Conservation (phyloP, 2,329 filamentous ascomycete species). For the Emergomyces africanus region DNA sequence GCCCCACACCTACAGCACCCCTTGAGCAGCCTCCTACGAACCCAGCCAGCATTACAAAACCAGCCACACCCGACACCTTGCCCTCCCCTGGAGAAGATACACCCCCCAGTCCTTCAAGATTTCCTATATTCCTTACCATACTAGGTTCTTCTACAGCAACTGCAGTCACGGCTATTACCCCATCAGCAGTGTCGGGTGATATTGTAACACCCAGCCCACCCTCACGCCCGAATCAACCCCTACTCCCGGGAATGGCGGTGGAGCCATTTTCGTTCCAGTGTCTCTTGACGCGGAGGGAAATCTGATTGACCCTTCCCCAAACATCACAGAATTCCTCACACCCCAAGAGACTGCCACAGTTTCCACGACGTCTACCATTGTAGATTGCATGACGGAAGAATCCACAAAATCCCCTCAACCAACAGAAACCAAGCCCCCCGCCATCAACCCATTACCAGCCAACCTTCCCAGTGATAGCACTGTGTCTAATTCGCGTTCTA, state of each 20-base stretch:
- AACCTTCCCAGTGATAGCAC: not conserved
- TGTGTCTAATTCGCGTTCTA: not conserved
- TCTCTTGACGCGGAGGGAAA: not conserved
- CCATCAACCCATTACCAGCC: not conserved
- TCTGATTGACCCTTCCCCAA: not conserved
- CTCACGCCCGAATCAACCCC: not conserved
- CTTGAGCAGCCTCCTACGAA: not conserved
- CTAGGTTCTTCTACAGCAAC: not conserved
- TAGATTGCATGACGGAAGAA: not conserved
- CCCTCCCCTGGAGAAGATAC: not conserved
- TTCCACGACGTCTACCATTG: not conserved
- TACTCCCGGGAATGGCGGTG: not conserved
- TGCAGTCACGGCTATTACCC: not conserved
- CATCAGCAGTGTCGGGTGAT: not conserved
- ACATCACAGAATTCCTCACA: not conserved
- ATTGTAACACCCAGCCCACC: not conserved
- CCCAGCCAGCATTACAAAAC: not conserved
- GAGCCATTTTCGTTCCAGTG: not conserved
- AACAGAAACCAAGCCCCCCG: not conserved
- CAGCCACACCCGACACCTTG: not conserved
- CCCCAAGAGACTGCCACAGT: not conserved
- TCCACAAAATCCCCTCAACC: not conserved
- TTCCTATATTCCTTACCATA: not conserved
- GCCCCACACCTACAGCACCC: not conserved
- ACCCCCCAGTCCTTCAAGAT: not conserved